These are phyloP conservation scores for Astrephomene gubernaculifera DNA, from an alignment of 139 green algal genomes.

Conservation along the genomic window DNA sequence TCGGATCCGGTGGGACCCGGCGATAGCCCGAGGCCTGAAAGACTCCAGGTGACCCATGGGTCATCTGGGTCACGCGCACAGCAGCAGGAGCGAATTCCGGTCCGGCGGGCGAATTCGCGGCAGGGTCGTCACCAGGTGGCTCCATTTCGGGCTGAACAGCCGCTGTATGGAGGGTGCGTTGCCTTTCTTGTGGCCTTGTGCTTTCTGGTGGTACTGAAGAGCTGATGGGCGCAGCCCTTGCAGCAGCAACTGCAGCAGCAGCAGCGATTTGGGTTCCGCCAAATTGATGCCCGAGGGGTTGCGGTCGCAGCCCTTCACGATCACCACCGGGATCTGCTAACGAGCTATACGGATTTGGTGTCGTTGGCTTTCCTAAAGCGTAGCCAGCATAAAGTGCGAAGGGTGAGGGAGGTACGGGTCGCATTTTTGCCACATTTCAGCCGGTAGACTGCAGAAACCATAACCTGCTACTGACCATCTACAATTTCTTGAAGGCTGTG, in stretches of 20 bases:
- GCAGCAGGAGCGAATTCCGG: too few relatives aligned
- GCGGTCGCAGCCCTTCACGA: not conserved
- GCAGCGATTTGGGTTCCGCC: not conserved
- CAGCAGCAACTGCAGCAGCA: not conserved
- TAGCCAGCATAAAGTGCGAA: conserved; percentile 12
- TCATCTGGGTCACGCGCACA: too few relatives aligned
- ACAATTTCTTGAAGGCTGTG: too few relatives aligned
- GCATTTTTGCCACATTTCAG: too few relatives aligned
- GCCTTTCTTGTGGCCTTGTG: not conserved
- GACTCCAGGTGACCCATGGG: not conserved
- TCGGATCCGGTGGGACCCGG: not conserved
- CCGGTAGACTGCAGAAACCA: too few relatives aligned
- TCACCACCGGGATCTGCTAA: not conserved
- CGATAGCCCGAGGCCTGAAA: not conserved
- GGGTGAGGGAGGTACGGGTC: too few relatives aligned
- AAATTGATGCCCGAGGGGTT: not conserved
- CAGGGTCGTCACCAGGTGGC: not conserved
- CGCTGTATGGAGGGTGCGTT: not conserved
- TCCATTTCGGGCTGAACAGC: not conserved
- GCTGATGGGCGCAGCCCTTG: too few relatives aligned
- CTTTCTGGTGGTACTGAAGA: not conserved
- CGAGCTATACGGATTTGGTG: not conserved
- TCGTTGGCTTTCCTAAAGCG: not conserved
- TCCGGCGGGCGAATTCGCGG: not conserved
- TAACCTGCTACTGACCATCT: too few relatives aligned